These are phyloP conservation scores for Fusarium sp. DNA, from an alignment of 2,329 filamentous ascomycete genomes.

Conservation along the genomic window DNA sequence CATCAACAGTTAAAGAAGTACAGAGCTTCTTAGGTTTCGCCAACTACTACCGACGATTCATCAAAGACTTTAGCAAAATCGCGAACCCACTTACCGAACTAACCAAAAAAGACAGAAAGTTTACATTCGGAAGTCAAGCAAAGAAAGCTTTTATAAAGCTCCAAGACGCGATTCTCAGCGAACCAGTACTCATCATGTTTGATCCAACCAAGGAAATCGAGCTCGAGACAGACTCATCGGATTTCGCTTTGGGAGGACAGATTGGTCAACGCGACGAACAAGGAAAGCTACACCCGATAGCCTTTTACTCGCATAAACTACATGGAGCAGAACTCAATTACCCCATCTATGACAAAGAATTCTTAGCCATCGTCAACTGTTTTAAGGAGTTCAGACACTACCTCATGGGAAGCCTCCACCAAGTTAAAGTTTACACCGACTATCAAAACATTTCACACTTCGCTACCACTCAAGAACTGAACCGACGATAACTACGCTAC, in stretches of 20 bases:
- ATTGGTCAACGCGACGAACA: background rate
- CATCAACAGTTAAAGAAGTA: slow-evolving; percentile 20
- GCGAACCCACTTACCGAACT: background rate
- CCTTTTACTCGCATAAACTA: background rate
- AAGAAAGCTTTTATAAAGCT: background rate
- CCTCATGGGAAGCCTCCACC: background rate
- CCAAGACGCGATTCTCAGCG: background rate
- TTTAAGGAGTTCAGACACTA: background rate
- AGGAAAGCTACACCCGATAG: background rate
- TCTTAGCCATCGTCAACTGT: background rate
- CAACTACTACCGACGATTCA: slow-evolving; percentile 14
- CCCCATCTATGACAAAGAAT: background rate
- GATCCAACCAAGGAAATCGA: background rate
- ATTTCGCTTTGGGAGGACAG: background rate
- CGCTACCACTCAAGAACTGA: background rate
- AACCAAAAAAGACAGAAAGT: background rate
- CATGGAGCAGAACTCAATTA: background rate
- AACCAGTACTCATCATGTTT: background rate
- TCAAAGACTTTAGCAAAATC: slow-evolving; percentile 22
- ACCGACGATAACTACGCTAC: background rate
- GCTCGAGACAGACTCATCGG: background rate
- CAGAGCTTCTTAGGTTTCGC: slow-evolving; percentile 33
- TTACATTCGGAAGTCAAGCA: background rate
- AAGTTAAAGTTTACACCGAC: background rate
- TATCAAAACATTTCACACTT: background rate